Evolutionary conservation across 305 asterid species (phyloP).

Genomic region (Fraxinus ornus): DNA sequence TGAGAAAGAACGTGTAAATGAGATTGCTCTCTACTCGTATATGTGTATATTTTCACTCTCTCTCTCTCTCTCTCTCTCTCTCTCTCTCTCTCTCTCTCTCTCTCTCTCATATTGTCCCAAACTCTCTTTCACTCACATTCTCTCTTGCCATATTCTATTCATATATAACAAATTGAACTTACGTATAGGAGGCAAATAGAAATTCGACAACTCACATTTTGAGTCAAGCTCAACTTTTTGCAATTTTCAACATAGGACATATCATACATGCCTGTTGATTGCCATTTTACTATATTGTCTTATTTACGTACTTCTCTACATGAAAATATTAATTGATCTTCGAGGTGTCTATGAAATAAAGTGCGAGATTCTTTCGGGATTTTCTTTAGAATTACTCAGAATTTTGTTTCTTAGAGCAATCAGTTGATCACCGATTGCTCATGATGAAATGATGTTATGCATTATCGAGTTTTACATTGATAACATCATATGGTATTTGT

Average conservation of each 20-base stretch:
- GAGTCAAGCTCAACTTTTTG: neutral
- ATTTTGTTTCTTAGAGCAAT: neutral
- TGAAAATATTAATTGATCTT: neutral
- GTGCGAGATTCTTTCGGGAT: neutral
- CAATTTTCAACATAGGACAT: neutral
- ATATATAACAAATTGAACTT: neutral
- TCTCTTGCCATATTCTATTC: neutral
- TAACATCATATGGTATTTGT: too few relatives aligned
- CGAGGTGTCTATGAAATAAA: neutral
- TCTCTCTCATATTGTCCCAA: too few relatives aligned
- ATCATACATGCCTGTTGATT: too few relatives aligned
- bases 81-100: too few relatives aligned
- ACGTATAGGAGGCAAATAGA: neutral
- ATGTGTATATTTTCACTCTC: too few relatives aligned
- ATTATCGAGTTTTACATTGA: too few relatives aligned
- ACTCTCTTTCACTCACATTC: neutral
- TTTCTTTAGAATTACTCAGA: neutral
- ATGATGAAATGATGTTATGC: too few relatives aligned
- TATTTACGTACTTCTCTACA: neutral
- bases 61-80: too few relatives aligned
- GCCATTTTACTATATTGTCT: too few relatives aligned
- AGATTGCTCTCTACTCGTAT: too few relatives aligned
- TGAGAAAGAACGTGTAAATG: too few relatives aligned
- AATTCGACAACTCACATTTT: neutral
- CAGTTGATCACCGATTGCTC: too few relatives aligned